Base-by-base conservation (phyloP, 108 stramenopile genomes). In the Cyclotella cryptica region DNA sequence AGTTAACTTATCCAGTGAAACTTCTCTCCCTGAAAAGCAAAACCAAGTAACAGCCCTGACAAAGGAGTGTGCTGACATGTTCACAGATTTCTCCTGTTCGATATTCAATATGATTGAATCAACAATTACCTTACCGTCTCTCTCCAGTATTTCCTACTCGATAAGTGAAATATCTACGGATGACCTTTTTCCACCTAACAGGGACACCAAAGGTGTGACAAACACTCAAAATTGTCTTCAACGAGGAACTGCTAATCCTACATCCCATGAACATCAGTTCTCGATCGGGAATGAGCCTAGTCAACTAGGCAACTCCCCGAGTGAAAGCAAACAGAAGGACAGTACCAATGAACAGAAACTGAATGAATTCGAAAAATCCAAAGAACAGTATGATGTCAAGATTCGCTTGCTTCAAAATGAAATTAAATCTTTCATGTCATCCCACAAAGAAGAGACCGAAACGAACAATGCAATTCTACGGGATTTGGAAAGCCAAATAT, bases 101-200 rank as follows among this genome's bases (percentile, higher is more conserved):
- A 24, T 55, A 3, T 55, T 55, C 55, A 55, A 55, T 3, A 55
- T 55, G 55, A 55, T 55, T 12, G 55, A 55, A 26, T 55, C 55
- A 1, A 55, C 55, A 24, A 55, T 55, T 24, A 24, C 55, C 5
- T 21, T 55, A 55, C 55, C 55, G 22, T 24, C 55, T 24, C 55
- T 24, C 22, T 55, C 55, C n/a, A 22, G 11, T 26, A 55, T 55
- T 12, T 55, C 55, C 55, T 55, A 22, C 24, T 55, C 55, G 22
- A 55, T 55, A 22, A 21, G 55, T 24, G 7, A 9, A 5, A 1
- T 24, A 12, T 55, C 55, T 55, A 22, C n/a, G 1, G 24, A n/a
- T 21, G n/a, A n/a, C 1, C 9, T 21, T 24, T 21, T 26, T 55
- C 13, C n/a, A 26, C 9, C 7, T 4, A 55, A 55, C n/a, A 1